Evolutionary conservation across 2,329 filamentous ascomycete species (phyloP).

Genomic region (Ambrosiella beaveri): DNA sequence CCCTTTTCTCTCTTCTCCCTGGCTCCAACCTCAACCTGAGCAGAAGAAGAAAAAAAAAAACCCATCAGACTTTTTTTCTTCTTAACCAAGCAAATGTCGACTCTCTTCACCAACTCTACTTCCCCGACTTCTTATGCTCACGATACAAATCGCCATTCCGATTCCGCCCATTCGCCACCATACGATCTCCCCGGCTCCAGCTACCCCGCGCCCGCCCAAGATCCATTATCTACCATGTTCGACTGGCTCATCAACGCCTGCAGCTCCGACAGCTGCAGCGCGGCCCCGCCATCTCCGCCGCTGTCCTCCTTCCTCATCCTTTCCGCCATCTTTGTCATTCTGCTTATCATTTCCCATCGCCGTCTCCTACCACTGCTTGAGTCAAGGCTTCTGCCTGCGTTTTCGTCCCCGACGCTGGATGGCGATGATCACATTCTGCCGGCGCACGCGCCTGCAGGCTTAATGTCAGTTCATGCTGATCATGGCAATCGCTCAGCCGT

Average conservation of each 20-base stretch:
- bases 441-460: constrained; percentile 39
- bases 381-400: constrained; percentile 25
- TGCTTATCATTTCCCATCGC: constrained; percentile 35
- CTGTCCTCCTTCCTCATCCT: constrained; percentile 52
- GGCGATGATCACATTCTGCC: constrained; percentile 46
- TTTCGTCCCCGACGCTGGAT: constrained; percentile 31
- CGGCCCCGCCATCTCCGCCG: constrained; percentile 27
- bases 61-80: no score
- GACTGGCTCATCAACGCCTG: constrained; percentile 29
- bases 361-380: constrained; percentile 58
- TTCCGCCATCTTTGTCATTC: constrained; percentile 45
- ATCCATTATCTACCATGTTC: constrained; percentile 16
- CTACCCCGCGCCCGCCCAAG: background rate
- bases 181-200: background rate
- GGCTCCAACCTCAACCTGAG: no score
- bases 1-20: no score
- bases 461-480: constrained; percentile 41
- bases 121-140: no score
- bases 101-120: no score
- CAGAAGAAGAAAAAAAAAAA: no score
- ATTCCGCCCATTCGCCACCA: background rate
- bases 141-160: background rate
- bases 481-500: constrained; percentile 35
- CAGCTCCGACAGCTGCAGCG: constrained; percentile 39
- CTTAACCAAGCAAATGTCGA: no score